Base-by-base conservation (phyloP, 139 green algal genomes). In the Yamagishiella unicocca region DNA sequence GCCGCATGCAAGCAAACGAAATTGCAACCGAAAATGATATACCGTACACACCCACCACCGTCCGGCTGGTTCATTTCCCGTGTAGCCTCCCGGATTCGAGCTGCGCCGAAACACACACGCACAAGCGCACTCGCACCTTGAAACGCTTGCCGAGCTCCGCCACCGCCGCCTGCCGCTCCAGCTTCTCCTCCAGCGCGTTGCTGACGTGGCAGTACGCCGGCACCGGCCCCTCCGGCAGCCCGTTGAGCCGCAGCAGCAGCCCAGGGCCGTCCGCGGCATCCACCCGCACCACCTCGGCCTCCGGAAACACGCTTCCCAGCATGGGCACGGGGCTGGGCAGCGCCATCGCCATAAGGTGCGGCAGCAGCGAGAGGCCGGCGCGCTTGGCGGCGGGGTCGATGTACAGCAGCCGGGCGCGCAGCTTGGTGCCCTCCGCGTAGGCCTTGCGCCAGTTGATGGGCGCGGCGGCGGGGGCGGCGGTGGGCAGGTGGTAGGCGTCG, bases 381-480 rank as follows among this genome's bases (percentile, higher is more conserved):
- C 88, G 78, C 90, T 99, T 98, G 54, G 71, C 79, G 31, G 55
- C 68, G 7, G 93, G 87, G 89, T 98, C 94, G 2, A 99, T 91
- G 79, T 94, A 98, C 29, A 99, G 66, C 12, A 99, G 93, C 66
- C 97, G 93, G 3, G 96, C 96, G 7, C 91, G 87, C 46, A 98
- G 68, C 73, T 87, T 54, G 14, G 81, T 61, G 58, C 79, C 85
- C 38, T 77, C 45, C 22, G 35, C 12, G 71, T 83, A 83, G 27
- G 50, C 29, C 35, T 61, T 68, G 3, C 31, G 8, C 38, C 14
- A 43, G 64, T 62, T n/a, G 7, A 55, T 35, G 38, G 61, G 27
- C 27, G 33, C 33, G 5, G 38, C 50, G n/a, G 37, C 50, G 22
- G 67, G 25, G n/a, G 82, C 3, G 45, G 37, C 46, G 43, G 89